Conservation (phyloP, 148 eudicot genomes). For the Rhododendron mucronatum region DNA sequence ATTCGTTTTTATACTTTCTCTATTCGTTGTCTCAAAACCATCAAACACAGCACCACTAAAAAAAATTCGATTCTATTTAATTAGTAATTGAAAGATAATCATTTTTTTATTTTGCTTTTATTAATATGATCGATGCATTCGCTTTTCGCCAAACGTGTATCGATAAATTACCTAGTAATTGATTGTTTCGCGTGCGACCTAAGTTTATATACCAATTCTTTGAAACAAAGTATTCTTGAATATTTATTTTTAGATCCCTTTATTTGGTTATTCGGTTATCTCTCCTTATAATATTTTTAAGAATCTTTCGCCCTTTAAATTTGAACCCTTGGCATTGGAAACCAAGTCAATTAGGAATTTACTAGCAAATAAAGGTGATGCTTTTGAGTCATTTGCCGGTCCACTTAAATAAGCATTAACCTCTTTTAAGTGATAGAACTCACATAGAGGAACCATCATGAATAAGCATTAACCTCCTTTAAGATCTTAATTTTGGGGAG, state of each 20-base stretch:
- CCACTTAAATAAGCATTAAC: no score
- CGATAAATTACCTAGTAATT: no score
- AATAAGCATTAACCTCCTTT: no score
- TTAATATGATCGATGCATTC: no score
- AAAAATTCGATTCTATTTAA: not conserved
- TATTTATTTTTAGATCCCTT: not conserved
- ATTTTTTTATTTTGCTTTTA: no score
- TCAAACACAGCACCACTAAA: not conserved
- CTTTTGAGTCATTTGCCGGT: conserved; percentile 9
- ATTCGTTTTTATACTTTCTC: not conserved
- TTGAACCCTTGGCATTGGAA: conserved; percentile 9
- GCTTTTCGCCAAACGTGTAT: no score
- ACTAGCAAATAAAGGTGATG: not conserved
- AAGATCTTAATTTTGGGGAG: not conserved
- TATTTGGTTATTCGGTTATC: not conserved
- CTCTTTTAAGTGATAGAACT: no score
- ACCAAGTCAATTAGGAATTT: not conserved
- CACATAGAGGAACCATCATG: no score
- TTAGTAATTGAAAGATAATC: not conserved
- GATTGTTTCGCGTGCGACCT: no score
- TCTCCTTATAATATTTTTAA: not conserved
- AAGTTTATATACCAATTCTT: not conserved
- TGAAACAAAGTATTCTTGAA: no score
- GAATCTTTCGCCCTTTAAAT: not conserved
- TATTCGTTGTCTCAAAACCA: not conserved